Conservation (phyloP, 2,329 filamentous ascomycete species). For the Colletotrichum gigasporum region DNA sequence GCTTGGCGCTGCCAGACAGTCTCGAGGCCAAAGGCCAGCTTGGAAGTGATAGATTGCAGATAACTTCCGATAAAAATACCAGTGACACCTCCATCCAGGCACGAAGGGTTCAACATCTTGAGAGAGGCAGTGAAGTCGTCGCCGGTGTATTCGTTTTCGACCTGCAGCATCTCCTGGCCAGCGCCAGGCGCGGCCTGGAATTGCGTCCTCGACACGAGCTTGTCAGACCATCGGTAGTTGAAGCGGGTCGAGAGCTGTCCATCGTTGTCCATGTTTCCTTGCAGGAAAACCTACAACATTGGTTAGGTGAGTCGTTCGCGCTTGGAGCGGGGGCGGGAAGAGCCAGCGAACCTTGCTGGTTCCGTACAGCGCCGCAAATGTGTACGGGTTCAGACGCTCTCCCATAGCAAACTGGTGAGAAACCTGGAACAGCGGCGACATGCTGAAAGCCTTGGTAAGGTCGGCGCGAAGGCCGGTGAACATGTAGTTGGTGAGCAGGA, state of each 20-base stretch:
- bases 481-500: conserved; percentile 95
- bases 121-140: conserved; percentile 91
- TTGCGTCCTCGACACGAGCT: conserved; percentile 86
- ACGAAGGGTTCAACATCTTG: conserved; percentile 95
- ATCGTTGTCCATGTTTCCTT: conserved; percentile 95
- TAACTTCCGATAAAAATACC: conserved; percentile 97
- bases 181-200: conserved; percentile 83
- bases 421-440: conserved; percentile 93
- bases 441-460: conserved; percentile 94
- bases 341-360: conserved; percentile 79
- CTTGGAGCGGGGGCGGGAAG: background rate
- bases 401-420: conserved; percentile 97
- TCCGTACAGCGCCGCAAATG: conserved; percentile 92
- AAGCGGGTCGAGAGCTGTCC: conserved; percentile 86
- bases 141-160: conserved; percentile 96
- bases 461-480: conserved; percentile 97
- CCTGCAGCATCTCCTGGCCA: conserved; percentile 86
- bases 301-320: conserved; percentile 20
- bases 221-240: conserved; percentile 89
- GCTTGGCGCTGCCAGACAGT: conserved; percentile 92
- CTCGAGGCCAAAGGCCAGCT: conserved; percentile 88
- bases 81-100: conserved; percentile 89
- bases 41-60: conserved; percentile 90
- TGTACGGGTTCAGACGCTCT: conserved; percentile 92
- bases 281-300: conserved; percentile 82